Conservation (phyloP, 768 basidiomycete species). For the Lactarius akahatsu region DNA sequence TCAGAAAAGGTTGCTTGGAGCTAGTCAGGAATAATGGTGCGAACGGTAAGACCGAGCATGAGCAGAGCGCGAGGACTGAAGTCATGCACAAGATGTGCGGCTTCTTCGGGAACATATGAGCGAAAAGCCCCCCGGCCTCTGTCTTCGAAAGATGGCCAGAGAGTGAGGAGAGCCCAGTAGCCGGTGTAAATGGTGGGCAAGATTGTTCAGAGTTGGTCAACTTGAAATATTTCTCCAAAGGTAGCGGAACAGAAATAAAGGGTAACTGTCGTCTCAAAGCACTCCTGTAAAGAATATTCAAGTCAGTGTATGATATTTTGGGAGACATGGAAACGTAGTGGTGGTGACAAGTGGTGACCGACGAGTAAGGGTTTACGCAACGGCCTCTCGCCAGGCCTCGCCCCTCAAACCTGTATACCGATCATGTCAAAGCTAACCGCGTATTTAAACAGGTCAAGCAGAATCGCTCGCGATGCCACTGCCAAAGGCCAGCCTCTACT, state of each 20-base stretch:
- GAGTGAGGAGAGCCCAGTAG: slow-evolving; percentile 76
- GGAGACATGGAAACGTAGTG: neutral
- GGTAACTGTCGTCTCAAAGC: slow-evolving; percentile 44
- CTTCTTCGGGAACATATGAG: slow-evolving; percentile 56
- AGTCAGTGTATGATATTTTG: neutral
- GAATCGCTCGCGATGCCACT: slow-evolving; percentile 42
- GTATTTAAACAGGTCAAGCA: slow-evolving; percentile 43
- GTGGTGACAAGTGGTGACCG: too few relatives aligned
- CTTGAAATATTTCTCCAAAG: slow-evolving; percentile 80
- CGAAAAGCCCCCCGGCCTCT: slow-evolving; percentile 44
- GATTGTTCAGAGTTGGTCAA: slow-evolving; percentile 76
- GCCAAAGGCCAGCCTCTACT: slow-evolving; percentile 18
- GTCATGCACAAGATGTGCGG: slow-evolving; percentile 38
- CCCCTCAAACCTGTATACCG: neutral
- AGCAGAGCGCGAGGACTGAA: slow-evolving; percentile 72
- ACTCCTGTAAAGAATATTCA: slow-evolving; percentile 63
- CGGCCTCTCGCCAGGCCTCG: neutral
- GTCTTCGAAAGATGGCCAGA: slow-evolving; percentile 41
- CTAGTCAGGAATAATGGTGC: slow-evolving; percentile 28
- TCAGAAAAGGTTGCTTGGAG: neutral
- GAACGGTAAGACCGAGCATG: slow-evolving; percentile 67
- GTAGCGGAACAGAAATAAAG: slow-evolving; percentile 62
- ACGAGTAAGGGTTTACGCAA: too few relatives aligned
- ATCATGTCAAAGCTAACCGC: slow-evolving; percentile 32
- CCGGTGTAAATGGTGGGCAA: slow-evolving; percentile 81